Conservation (phyloP, 208 protist genomes). For the Wallacemonas collosoma region DNA sequence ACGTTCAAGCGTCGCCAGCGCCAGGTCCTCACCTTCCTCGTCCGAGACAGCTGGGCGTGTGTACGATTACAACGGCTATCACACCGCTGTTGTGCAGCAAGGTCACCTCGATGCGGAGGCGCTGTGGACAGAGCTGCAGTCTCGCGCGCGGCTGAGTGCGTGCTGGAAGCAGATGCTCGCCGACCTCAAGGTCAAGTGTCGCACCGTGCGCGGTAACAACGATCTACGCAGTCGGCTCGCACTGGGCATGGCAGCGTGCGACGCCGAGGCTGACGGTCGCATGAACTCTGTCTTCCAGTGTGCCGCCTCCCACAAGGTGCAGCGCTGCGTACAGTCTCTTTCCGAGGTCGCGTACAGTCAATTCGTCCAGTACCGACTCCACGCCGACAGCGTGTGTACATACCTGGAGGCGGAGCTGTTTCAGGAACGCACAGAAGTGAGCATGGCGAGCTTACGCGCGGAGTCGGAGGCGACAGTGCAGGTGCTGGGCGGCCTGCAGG, state of each 20-base stretch:
- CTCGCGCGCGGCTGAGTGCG: conserved; percentile 45
- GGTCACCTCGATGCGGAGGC: conserved; percentile 21
- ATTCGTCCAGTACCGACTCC: conserved; percentile 88
- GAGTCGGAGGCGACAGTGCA: conserved; percentile 37
- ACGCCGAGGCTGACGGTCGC: conserved; percentile 67
- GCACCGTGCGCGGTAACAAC: conserved; percentile 45
- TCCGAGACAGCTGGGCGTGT: neutral
- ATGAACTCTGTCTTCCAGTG: conserved; percentile 36
- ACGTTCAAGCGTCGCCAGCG: no score
- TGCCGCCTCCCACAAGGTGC: conserved; percentile 9
- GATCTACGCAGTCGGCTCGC: conserved; percentile 65
- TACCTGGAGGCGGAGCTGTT: conserved; percentile 86
- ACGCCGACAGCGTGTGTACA: conserved; percentile 79
- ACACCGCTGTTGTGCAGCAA: neutral
- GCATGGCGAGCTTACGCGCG: conserved; percentile 55
- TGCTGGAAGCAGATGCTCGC: conserved; percentile 79
- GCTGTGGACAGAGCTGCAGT: conserved; percentile 55
- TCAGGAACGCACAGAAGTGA: conserved; percentile 83
- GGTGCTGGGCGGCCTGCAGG: conserved; percentile 36
- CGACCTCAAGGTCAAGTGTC: conserved; percentile 48
- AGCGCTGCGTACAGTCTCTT: conserved; percentile 54
- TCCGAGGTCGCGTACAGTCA: conserved; percentile 65
- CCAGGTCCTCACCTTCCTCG: no score
- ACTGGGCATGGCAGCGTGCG: conserved; percentile 77
- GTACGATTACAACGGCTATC: neutral